Evolutionary conservation across 2,329 filamentous ascomycete species (phyloP), one percentile per base, ranked within the genome.

Genomic region (Acephala macrosclerotiorum): DNA sequence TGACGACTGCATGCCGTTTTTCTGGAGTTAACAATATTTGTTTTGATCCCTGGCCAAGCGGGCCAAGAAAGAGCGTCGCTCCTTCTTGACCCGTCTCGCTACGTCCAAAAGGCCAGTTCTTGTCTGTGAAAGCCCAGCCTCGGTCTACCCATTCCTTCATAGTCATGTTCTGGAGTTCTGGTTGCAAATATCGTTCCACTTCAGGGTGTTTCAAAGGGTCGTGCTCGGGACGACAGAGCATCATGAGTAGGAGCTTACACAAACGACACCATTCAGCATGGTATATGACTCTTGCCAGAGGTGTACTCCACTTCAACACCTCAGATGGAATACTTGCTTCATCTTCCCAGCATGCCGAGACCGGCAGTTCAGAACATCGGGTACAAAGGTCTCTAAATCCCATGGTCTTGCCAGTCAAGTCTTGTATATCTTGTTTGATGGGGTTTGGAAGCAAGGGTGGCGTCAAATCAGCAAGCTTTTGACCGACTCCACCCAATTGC

Each of bases 341-440:
- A 42, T 58, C 56, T 58, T 58, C 33, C 56, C 56, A 58, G 38
- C 56, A 58, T 58, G 56, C 56, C 56, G 56, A 58, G 35, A 58
- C 56, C 38, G 56, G 56, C 16, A 58, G 38, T 42, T 58, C 56
- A 25, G 56, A 40, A 40, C 56, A 58, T 42, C 38, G n/a, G 33
- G 56, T 42, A 42, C 56, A 58, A 38, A 58, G 35, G 20, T 58
- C 33, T 25, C 25, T 22, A 58, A 25, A 22, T 40, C 56, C 56
- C n/a, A 42, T 40, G 20, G 35, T 42, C 26, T 58, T 58, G n/a
- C 35, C 56, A 26, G 56, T 40, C 56, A 58, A 40, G 35, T 58
- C 56, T 58, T 58, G 33, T 42, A 58, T 40, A 42, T 58, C 56
- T 38, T 58, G 56, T 58, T 26, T 58, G 56, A 58, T 58, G 56